Conservation (phyloP, 2,329 filamentous ascomycete genomes). For the Cladophialophora immunda region DNA sequence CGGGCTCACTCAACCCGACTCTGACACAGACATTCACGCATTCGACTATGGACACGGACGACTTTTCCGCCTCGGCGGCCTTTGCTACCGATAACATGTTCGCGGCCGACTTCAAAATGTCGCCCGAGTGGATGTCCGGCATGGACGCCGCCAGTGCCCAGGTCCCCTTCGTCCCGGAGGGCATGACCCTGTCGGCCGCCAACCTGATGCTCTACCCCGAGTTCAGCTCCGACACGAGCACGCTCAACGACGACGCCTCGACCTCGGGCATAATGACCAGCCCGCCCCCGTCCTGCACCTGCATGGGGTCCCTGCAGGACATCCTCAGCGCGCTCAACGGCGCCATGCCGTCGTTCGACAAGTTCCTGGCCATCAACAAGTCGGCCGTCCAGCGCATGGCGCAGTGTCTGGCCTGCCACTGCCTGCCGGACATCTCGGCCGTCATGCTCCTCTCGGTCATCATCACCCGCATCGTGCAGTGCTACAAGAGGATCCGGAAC, state of each 20-base stretch:
- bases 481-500: constrained; percentile 13
- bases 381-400: constrained; percentile 8
- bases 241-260: constrained; percentile 1
- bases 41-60: constrained; percentile 1
- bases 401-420: constrained; percentile 1
- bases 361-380: constrained; percentile 15
- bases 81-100: not conserved
- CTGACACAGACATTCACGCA: constrained; percentile 14
- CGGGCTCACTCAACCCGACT: constrained; percentile 4
- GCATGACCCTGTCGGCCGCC: not conserved
- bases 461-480: constrained; percentile 15
- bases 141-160: not conserved
- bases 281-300: not conserved
- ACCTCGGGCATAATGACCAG: not conserved
- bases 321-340: constrained; percentile 10
- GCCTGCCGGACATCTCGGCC: constrained; percentile 6
- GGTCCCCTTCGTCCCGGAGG: not conserved
- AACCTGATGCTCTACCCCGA: constrained; percentile 5
- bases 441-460: constrained; percentile 10
- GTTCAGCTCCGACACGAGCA: constrained; percentile 10
- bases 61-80: not conserved
- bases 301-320: constrained; percentile 4
- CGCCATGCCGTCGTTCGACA: constrained; percentile 9
- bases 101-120: constrained; percentile 5
- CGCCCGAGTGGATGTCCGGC: constrained; percentile 14